Percentiles rank a stretch among this genome's conserved stretches.
Conservation (phyloP, 192 early-diverging fungal genomes). For the Coemansia sp. region DNA sequence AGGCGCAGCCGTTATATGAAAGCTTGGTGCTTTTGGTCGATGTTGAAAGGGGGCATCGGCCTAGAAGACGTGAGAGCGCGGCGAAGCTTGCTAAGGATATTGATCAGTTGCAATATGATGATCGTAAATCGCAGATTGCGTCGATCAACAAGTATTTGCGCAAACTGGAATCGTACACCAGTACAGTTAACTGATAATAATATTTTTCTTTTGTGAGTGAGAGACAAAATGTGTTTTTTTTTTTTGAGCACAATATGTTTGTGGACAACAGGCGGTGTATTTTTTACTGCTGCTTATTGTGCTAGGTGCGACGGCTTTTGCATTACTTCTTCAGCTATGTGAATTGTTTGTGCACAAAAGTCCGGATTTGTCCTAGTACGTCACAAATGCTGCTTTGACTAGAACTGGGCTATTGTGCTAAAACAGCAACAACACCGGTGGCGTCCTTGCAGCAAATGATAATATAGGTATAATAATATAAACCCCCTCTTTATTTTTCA, state of each 20-base stretch:
- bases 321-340: too few species aligned
- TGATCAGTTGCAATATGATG: neutral
- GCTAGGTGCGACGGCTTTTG: too few species aligned
- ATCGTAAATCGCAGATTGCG: constrained; percentile 8
- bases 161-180: constrained; percentile 39
- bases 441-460: too few species aligned
- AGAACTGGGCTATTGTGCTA: too few species aligned
- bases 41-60: neutral
- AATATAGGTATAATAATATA: too few species aligned
- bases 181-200: neutral
- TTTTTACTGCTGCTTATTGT: too few species aligned
- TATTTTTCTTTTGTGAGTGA: neutral
- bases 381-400: too few species aligned
- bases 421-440: too few species aligned
- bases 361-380: too few species aligned
- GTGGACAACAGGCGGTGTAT: too few species aligned
- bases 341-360: too few species aligned
- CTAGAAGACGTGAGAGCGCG: neutral
- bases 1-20: constrained; percentile 38
- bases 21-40: constrained; percentile 18
- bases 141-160: constrained; percentile 30
- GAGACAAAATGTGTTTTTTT: neutral
- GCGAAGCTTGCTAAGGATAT: neutral
- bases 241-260: neutral
- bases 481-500: too few species aligned